Base-by-base conservation (phyloP, 2,329 filamentous ascomycete genomes). In the Claviceps digitariae region DNA sequence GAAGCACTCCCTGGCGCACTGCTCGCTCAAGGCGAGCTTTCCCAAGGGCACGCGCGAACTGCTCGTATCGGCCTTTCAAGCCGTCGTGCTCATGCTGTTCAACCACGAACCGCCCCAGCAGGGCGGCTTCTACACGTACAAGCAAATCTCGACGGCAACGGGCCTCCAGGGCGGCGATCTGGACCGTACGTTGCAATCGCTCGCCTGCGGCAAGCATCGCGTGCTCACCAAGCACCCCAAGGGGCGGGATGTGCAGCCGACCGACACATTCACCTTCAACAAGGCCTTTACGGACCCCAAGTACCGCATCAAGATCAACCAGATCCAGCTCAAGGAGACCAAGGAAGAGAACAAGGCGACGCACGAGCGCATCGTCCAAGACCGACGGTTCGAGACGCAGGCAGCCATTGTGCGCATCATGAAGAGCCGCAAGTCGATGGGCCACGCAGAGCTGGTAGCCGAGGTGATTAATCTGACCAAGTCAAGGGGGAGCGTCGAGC, bases 241-340 rank as follows among this genome's bases (percentile, higher is more conserved):
- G 67, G 85, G 87, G 51, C 82, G 84, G 52, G 90, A 98, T 0
- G 82, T 98, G 59, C 78, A 79, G 55, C 64, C 74, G 1, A 87
- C 80, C 0, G 94, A 98, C 69, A 87, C 83, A 0, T 98, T 98
- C 63, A 81, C 81, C 0, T 83, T 95, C 63, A 96, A 96, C 71
- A 69, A 77, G 46, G 66, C 67, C 17, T 98, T 98, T 69, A 73
- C 73, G 2, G 86, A 96, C 64, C 78, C 83, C 21, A 95, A 93
- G 68, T 86, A 87, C 69, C 83, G 90, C 54, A 84, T 98, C 71
- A 98, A 98, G 74, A 96, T 98, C 74, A 98, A 97, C 71, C 91
- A 96, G 70, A 93, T 98, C 61, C 93, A 98, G 70, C 79, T 96
- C 50, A 94, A 93, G 70, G 93, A 98, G 71, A 97, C 93, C 0